Base-by-base conservation (phyloP, 192 early-diverging fungal genomes). In the Linnemannia zychae region DNA sequence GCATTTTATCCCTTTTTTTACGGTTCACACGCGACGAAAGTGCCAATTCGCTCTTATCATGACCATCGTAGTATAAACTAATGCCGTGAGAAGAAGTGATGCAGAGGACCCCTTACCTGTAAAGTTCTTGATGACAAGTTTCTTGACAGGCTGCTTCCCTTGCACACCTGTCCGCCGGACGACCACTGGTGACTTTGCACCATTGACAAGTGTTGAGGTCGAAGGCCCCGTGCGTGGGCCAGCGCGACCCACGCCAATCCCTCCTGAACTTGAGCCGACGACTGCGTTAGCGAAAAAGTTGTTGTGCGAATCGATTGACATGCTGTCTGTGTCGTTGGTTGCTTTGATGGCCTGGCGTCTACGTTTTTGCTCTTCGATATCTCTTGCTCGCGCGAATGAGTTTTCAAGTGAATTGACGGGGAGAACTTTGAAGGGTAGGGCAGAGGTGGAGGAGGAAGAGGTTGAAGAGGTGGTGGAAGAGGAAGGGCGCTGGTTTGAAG, bases 81-180 rank as follows among this genome's bases (percentile, higher is more conserved):
- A 31, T 28, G 57, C 57, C 13, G 57, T 63, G 57, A 63, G 57
- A 63, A 63, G 52, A 57, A 24, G 28, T 28, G 2, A 31, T 2
- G 2, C 15, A 22, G 24, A 63, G 9, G 31, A 13, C 24, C 57
- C 13, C 57, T 63, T 84, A 91, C 92, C 92, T 88, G 93, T 93
- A 67, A 94, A 91, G 71, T 88, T 87, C 74, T 87, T 91, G 71
- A 94, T 92, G 50, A 93, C 91, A 36, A 94, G 79, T 77, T 93
- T 94, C 77, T 92, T 93, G 4, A 82, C 73, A 37, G 90, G 87
- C 52, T 81, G 83, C 46, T 86, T 88, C 38, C 83, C 83, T 68
- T 85, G 83, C 13, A 85, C 78, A 24, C 78, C 83, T 34, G 83
- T 79, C 33, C 83, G 48, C 18, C 83, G 77, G 33, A 85, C 77